phyloP scores from a whole-genome alignment of 768 basidiomycete species.

The Lactarius hatsudake region DNA sequence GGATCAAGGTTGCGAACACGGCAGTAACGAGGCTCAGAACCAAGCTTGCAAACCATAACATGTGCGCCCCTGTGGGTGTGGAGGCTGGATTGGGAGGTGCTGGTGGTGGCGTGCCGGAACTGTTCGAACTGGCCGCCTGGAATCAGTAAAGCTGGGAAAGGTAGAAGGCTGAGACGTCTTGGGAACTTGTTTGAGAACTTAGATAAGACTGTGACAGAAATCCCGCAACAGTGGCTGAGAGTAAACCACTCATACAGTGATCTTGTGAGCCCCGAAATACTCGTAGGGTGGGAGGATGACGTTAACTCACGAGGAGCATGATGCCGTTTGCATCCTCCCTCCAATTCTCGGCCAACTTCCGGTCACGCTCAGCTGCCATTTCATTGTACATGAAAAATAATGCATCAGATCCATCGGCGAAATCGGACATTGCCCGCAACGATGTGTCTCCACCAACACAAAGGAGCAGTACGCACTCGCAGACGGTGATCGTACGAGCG shows the following conservation, averaged over 20 bases:
- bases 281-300: neutral
- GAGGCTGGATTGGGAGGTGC: neutral
- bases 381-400: constrained; percentile 18
- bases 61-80: neutral
- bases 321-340: constrained; percentile 8
- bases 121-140: neutral
- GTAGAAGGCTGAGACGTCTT: constrained; percentile 11
- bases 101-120: too few relatives aligned
- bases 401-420: constrained; percentile 1
- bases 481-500: constrained; percentile 68
- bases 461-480: constrained; percentile 58
- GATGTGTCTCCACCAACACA: neutral
- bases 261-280: neutral
- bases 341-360: constrained; percentile 15
- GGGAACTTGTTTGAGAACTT: constrained; percentile 2
- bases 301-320: constrained; percentile 4
- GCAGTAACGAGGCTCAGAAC: neutral
- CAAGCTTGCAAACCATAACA: neutral
- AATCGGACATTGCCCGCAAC: neutral
- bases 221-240: constrained; percentile 5
- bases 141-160: constrained; percentile 7
- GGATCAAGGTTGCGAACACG: neutral
- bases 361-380: constrained; percentile 1
- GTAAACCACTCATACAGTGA: neutral
- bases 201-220: constrained; percentile 10